Conservation (phyloP, 495 filamentous ascomycete genomes). For the Apiosordaria backusii region DNA sequence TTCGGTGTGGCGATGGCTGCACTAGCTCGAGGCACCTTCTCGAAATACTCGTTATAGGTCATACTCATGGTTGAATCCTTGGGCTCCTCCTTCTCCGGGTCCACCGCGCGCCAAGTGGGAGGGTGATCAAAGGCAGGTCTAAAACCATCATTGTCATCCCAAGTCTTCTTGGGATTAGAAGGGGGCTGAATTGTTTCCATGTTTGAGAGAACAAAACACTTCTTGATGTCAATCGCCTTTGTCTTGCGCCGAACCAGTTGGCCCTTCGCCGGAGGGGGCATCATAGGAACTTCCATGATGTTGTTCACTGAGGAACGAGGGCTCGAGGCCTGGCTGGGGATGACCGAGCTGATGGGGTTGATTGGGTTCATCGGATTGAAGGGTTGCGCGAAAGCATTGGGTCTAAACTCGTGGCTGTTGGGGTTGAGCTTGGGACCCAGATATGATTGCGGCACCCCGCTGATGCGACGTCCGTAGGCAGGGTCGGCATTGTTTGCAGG, state of each 20-base stretch:
- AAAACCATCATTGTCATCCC: slow-evolving; percentile 69
- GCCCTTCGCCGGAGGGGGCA: slow-evolving; percentile 47
- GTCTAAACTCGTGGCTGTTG: slow-evolving; percentile 77
- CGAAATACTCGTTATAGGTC: slow-evolving; percentile 74
- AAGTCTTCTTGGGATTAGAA: slow-evolving; percentile 49
- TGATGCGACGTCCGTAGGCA: slow-evolving; percentile 46
- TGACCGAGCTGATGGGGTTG: neutral
- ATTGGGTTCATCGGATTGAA: slow-evolving; percentile 63
- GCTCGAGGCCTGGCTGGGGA: slow-evolving; percentile 61
- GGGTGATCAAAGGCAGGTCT: slow-evolving; percentile 71
- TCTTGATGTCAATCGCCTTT: slow-evolving; percentile 52
- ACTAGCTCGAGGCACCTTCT: slow-evolving; percentile 51
- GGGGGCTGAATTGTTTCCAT: slow-evolving; percentile 76
- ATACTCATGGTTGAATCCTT: slow-evolving; percentile 53
- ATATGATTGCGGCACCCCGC: slow-evolving; percentile 41
- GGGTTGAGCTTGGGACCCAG: slow-evolving; percentile 72
- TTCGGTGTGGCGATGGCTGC: slow-evolving; percentile 65
- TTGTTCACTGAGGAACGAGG: slow-evolving; percentile 54
- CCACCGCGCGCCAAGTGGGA: slow-evolving; percentile 69
- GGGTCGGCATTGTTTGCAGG: slow-evolving; percentile 48
- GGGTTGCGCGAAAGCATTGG: slow-evolving; percentile 69
- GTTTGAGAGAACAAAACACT: slow-evolving; percentile 56
- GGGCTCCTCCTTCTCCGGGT: slow-evolving; percentile 56
- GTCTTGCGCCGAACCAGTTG: slow-evolving; percentile 58
- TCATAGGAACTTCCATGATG: slow-evolving; percentile 42